Conservation (phyloP, 2,329 filamentous ascomycete species). For the Fusarium sublunatum region DNA sequence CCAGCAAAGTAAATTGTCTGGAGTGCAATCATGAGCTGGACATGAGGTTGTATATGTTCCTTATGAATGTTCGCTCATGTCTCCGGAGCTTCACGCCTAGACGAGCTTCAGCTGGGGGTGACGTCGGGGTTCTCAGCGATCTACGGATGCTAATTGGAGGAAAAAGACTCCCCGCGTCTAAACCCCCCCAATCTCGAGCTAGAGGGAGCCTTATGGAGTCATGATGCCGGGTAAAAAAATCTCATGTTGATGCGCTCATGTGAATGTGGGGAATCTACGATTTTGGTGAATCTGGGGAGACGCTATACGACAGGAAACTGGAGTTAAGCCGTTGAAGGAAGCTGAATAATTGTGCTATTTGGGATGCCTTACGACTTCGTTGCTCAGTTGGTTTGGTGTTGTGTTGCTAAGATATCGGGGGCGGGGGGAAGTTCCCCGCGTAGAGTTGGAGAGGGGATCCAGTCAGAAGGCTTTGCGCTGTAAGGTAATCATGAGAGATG, state of each 20-base stretch:
- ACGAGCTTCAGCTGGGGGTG: constrained; percentile 21
- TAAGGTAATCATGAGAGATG: constrained; percentile 16
- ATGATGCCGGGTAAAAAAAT: constrained; percentile 32
- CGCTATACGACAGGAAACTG: background rate
- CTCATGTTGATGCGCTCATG: constrained; percentile 34
- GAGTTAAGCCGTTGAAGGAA: background rate
- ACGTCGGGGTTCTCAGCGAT: constrained; percentile 43
- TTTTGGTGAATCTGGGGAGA: constrained; percentile 15
- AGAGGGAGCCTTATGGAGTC: constrained; percentile 31
- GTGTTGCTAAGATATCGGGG: constrained; percentile 7
- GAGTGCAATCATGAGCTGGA: constrained; percentile 23
- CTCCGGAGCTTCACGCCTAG: constrained; percentile 24
- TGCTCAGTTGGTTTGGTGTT: background rate
- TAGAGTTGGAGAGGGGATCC: constrained; percentile 19
- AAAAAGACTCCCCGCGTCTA: constrained; percentile 29
- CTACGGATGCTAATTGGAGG: constrained; percentile 46
- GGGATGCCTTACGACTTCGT: background rate
- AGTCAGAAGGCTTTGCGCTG: background rate
- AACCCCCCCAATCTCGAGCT: constrained; percentile 42
- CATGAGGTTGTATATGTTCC: constrained; percentile 23
- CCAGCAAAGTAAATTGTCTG: background rate
- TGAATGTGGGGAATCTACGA: constrained; percentile 22
- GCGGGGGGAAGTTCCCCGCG: constrained; percentile 23
- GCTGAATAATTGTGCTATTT: constrained; percentile 2
- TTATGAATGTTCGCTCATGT: constrained; percentile 43